phyloP scores from a whole-genome alignment of 179 eudicot genomes.

The Heliamphora pulchella region DNA sequence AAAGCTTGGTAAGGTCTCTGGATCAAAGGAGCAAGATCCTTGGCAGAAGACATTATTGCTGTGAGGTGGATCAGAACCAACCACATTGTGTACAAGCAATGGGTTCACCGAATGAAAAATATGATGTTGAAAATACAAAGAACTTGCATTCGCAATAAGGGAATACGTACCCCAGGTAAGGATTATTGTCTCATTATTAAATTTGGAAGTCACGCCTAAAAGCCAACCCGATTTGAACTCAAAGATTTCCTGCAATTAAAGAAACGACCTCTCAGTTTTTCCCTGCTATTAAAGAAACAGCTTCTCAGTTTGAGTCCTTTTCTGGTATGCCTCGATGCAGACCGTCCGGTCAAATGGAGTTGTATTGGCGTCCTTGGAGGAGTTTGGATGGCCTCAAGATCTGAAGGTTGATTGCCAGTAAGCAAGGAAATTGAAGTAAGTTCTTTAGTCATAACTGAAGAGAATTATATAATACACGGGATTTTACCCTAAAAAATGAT shows the following conservation, averaged over 20 bases:
- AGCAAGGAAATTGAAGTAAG: conserved; percentile 11
- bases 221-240: too few species aligned
- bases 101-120: conserved; percentile 81
- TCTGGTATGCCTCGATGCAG: conserved; percentile 30
- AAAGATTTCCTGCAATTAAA: too few species aligned
- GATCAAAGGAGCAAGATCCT: conserved; percentile 44
- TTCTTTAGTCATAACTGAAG: neutral
- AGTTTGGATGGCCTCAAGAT: conserved; percentile 82
- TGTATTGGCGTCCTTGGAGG: conserved; percentile 74
- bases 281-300: neutral
- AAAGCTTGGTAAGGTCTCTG: conserved; percentile 59
- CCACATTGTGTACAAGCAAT: conserved; percentile 55
- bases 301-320: conserved; percentile 1
- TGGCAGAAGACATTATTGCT: conserved; percentile 77
- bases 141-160: conserved; percentile 65
- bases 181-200: too few species aligned
- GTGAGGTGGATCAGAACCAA: conserved; percentile 75
- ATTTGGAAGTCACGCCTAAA: too few species aligned
- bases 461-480: too few species aligned
- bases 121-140: conserved; percentile 73
- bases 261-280: too few species aligned
- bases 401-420: conserved; percentile 41
- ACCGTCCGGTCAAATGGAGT: conserved; percentile 96
- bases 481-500: neutral
- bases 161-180: conserved; percentile 87